Percentiles rank a stretch among this genome's conserved stretches.
Evolutionary conservation across 495 filamentous ascomycete genomes (phyloP).

Genomic region (Penicillium canariense): DNA sequence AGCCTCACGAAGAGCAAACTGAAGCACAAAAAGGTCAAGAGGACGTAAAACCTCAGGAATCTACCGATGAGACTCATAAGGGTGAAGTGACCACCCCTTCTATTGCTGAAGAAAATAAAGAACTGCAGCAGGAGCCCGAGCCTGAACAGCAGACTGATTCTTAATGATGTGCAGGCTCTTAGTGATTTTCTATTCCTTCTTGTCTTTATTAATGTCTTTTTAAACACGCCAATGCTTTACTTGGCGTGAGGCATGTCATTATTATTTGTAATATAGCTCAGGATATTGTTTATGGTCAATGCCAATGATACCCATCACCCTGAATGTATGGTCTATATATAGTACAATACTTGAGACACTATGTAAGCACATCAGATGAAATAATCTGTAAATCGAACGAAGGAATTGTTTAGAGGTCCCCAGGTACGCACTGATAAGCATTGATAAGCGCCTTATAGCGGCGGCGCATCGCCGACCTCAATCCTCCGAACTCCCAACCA

Average conservation of each 20-base stretch:
- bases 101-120: conserved; percentile 11
- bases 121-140: conserved; percentile 6
- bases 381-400: not conserved
- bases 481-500: not conserved
- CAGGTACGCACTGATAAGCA: not conserved
- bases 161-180: conserved; percentile 11
- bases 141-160: conserved; percentile 11
- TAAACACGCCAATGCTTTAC: conserved; percentile 6
- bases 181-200: not conserved
- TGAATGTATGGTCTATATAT: not conserved
- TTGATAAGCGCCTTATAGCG: conserved; percentile 10
- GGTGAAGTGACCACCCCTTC: conserved; percentile 12
- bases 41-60: conserved; percentile 6
- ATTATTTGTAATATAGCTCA: conserved; percentile 37
- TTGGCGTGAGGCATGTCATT: conserved; percentile 13
- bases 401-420: too few species aligned
- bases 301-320: conserved; percentile 42
- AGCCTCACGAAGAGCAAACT: not conserved
- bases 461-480: conserved; percentile 4
- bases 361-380: not conserved
- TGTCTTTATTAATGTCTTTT: conserved; percentile 5
- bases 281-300: conserved; percentile 34
- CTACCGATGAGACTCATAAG: conserved; percentile 6
- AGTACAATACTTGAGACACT: not conserved
- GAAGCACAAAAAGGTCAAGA: not conserved